Base-by-base conservation (phyloP, 441 rosid genomes). In the Populus tomentosa region DNA sequence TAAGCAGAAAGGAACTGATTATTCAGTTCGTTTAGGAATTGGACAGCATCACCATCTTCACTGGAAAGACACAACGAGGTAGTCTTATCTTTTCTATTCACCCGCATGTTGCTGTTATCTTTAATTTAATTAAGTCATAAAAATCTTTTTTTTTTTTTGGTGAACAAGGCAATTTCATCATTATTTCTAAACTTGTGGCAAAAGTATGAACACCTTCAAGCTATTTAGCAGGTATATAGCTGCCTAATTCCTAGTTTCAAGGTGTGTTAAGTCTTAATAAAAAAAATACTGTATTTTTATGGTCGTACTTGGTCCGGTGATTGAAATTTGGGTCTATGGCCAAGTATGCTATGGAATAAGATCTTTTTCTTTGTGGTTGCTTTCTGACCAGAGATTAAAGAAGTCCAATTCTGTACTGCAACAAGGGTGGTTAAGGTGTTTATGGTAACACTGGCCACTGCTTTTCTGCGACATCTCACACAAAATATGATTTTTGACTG, bases 1-100 rank as follows among this genome's bases (percentile, higher is more conserved):
- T 83, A 94, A 88, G 88, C 99, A 96, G 90, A 94, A 92, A 82
- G 97, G 98, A 82, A 94, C 98, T 38, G 89, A 89, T 85, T 32
- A 78, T 75, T 85, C 86, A 79, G 87, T 85, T 81, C 88, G 90
- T 77, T 86, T 96, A 88, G 93, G 87, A 50, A 69, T 87, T 73
- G 94, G 98, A 79, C 86, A 90, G 82, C 97, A 94, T 85, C 87
- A 94, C 77, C 95, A 91, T 82, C 97, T 96, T 83, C 97, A 90
- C 68, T 96, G 97, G 94, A 89, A 28, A 35, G 94, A 96, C 82
- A 89, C 88, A 72, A 84, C 88, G 40, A 92, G 99, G 99, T 93
- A 87, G 20, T 26, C 74, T 68, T 75, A 68, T 68, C 67, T 63
- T 70, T 69, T 83, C 62, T 62, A 77, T 38, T 40, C 35, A 8